Evolutionary conservation across 176 grass and related monocot genomes (phyloP).

Genomic region (Urochloa ruziziensis): DNA sequence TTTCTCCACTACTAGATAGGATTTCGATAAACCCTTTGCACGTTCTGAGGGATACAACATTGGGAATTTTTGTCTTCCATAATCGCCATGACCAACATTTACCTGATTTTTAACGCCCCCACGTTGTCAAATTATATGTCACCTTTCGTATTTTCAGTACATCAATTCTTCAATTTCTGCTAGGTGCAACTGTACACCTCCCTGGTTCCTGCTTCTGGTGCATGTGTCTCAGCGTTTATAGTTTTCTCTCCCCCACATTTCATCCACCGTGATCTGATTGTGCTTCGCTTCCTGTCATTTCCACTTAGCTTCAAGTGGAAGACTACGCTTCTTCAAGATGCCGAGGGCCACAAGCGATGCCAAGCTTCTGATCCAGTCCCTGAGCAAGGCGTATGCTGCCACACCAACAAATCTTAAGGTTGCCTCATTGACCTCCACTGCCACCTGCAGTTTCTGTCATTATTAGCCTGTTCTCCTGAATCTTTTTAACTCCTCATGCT

Average conservation of each 20-base stretch:
- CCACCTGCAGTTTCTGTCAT: not conserved
- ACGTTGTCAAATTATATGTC: too few species aligned
- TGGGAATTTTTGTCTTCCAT: too few species aligned
- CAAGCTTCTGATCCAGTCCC: conserved; percentile 69
- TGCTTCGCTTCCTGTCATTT: not conserved
- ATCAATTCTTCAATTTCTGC: too few species aligned
- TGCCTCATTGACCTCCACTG: not conserved
- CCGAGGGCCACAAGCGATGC: conserved; percentile 58
- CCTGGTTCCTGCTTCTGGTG: too few species aligned
- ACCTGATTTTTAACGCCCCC: too few species aligned
- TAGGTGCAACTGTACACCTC: too few species aligned
- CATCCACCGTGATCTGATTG: not conserved
- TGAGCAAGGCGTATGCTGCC: conserved; percentile 71
- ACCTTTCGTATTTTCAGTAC: too few species aligned
- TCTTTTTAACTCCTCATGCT: not conserved
- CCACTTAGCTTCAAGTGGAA: not conserved
- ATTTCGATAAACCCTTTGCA: too few species aligned
- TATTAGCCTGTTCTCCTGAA: not conserved
- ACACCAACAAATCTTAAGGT: conserved; percentile 86
- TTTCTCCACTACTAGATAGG: too few species aligned
- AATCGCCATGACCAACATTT: too few species aligned
- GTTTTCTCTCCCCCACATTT: not conserved
- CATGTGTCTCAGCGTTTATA: too few species aligned
- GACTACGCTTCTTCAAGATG: conserved; percentile 37
- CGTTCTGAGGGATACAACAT: too few species aligned